A percentile compares a stretch with the other conserved stretches of the same genome.
These are phyloP conservation scores for Wickerhamiella shivajii DNA, from an alignment of 805 yeast species.

Conservation along the genomic window DNA sequence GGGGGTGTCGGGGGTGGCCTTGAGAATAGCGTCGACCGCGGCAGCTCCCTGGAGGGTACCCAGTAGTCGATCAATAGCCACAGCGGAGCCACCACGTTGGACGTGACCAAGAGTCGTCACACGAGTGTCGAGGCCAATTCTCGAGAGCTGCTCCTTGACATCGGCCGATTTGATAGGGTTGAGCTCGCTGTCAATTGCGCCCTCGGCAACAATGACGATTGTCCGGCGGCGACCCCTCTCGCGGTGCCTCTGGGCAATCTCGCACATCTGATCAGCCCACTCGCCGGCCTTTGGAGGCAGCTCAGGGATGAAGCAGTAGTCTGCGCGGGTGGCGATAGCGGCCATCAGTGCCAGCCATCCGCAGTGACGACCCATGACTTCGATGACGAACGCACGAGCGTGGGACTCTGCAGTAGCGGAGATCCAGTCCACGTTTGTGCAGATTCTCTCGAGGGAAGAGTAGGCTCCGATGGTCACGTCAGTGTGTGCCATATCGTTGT, in stretches of 20 bases:
- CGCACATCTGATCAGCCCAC: constrained; percentile 73
- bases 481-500: constrained; percentile 94
- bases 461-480: constrained; percentile 95
- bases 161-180: constrained; percentile 66
- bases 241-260: constrained; percentile 66
- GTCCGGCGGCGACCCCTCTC: constrained; percentile 82
- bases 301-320: constrained; percentile 87
- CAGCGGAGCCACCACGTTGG: constrained; percentile 98
- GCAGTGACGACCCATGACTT: constrained; percentile 98
- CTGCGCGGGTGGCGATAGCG: constrained; percentile 93
- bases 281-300: constrained; percentile 59
- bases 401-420: constrained; percentile 97
- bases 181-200: constrained; percentile 76
- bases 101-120: constrained; percentile 94
- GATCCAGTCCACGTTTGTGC: constrained; percentile 88
- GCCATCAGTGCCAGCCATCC: constrained; percentile 98
- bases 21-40: constrained; percentile 86
- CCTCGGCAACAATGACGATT: constrained; percentile 95
- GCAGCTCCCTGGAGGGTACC: constrained; percentile 97
- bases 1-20: constrained; percentile 77
- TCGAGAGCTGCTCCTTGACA: constrained; percentile 70
- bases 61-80: constrained; percentile 78
- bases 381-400: constrained; percentile 93
- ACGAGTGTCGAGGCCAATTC: constrained; percentile 83
- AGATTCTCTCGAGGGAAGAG: constrained; percentile 83